Conservation (phyloP, 768 basidiomycete genomes). For the Galerina sulciceps region DNA sequence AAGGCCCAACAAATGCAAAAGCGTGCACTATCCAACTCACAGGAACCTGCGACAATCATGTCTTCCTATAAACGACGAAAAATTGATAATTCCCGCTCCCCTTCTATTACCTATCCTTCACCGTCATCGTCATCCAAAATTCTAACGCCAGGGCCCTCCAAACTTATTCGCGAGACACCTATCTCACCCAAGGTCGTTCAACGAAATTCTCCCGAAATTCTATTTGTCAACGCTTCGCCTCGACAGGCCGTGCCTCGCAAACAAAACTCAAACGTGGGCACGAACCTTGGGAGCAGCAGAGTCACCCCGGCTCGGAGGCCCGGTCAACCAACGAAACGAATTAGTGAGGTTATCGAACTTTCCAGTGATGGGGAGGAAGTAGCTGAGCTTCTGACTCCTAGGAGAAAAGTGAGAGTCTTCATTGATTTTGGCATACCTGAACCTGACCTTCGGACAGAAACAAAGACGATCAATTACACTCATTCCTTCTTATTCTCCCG, state of each 20-base stretch:
- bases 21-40: background rate
- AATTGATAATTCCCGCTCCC: background rate
- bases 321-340: background rate
- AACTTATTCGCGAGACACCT: background rate
- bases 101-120: background rate
- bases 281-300: background rate
- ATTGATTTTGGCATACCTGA: background rate
- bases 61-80: background rate
- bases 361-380: constrained; percentile 17
- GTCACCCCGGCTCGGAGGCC: background rate
- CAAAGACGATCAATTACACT: background rate
- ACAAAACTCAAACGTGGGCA: background rate
- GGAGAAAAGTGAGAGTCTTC: constrained; percentile 9
- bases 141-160: background rate
- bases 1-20: background rate
- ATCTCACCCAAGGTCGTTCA: background rate
- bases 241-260: background rate
- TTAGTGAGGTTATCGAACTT: constrained; percentile 12
- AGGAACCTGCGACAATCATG: background rate
- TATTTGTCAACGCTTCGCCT: background rate
- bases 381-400: background rate
- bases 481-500: background rate
- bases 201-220: background rate
- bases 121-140: background rate
- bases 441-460: background rate